These are phyloP conservation scores for Fusarium pseudocircinatum DNA, from an alignment of 2,329 filamentous ascomycete genomes.

Conservation along the genomic window DNA sequence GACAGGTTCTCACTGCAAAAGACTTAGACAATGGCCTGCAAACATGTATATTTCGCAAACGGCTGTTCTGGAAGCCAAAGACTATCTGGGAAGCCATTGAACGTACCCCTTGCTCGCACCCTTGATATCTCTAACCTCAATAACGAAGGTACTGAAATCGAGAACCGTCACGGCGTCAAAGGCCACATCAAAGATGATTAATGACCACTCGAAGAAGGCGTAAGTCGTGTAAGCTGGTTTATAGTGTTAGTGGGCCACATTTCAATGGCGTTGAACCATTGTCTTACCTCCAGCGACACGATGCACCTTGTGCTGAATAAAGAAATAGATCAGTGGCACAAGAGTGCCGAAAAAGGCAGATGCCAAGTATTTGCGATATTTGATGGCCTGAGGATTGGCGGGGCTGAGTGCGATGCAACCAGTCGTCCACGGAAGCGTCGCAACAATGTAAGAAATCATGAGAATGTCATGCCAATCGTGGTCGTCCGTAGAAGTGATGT, in stretches of 20 bases:
- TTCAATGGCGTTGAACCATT: neutral
- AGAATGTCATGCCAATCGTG: conserved; percentile 99
- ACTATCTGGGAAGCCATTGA: conserved; percentile 90
- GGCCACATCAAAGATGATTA: conserved; percentile 93
- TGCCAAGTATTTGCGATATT: conserved; percentile 87
- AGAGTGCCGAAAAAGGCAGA: conserved; percentile 89
- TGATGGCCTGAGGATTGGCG: conserved; percentile 81
- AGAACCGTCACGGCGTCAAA: conserved; percentile 95
- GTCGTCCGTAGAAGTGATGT: conserved; percentile 97
- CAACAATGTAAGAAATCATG: conserved; percentile 97
- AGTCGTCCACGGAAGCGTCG: conserved; percentile 93
- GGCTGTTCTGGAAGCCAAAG: conserved; percentile 42
- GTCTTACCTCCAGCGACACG: conserved; percentile 86
- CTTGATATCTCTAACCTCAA: conserved; percentile 88
- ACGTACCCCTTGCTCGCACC: conserved; percentile 98
- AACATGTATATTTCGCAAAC: conserved; percentile 46
- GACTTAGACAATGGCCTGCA: conserved; percentile 52
- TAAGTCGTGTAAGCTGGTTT: conserved; percentile 90
- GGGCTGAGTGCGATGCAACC: conserved; percentile 91
- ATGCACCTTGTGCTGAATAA: conserved; percentile 98
- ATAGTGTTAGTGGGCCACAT: conserved; percentile 22
- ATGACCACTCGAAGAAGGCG: conserved; percentile 96
- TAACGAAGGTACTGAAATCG: conserved; percentile 89
- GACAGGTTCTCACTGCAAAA: conserved; percentile 59
- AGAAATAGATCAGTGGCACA: conserved; percentile 92